Evolutionary conservation across 176 grass and related monocot genomes (phyloP).

Genomic region (Eleusine indica): DNA sequence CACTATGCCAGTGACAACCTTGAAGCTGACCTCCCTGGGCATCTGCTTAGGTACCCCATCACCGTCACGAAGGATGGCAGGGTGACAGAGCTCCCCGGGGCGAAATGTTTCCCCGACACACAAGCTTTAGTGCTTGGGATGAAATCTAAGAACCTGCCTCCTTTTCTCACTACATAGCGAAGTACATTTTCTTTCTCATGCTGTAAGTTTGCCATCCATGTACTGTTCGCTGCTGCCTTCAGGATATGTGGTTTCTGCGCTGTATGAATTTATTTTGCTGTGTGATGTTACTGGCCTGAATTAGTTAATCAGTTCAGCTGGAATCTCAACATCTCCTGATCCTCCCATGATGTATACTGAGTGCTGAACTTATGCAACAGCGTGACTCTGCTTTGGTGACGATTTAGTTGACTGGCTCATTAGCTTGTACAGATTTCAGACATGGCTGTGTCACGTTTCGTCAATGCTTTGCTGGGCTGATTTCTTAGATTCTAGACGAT

Average conservation of each 20-base stretch:
- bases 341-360: not conserved
- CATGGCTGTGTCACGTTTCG: not conserved
- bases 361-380: not conserved
- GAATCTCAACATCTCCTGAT: not conserved
- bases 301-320: not conserved
- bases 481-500: constrained; percentile 12
- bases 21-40: constrained; percentile 71
- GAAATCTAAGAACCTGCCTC: constrained; percentile 52
- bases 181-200: not conserved
- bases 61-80: constrained; percentile 48
- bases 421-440: not conserved
- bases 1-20: constrained; percentile 56
- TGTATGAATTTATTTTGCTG: not conserved
- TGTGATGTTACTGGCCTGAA: constrained; percentile 12
- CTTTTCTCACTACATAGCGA: constrained; percentile 73
- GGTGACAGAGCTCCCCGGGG: constrained; percentile 67
- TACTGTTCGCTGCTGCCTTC: constrained; percentile 1
- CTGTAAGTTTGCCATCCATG: not conserved
- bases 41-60: constrained; percentile 79
- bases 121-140: constrained; percentile 53
- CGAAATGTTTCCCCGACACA: constrained; percentile 70
- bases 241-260: not conserved
- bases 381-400: not conserved
- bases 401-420: not conserved
- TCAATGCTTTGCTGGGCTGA: not conserved